Evolutionary conservation across 345 rosid genomes (phyloP), one percentile per base, ranked within the genome.

Genomic region (Garcia nutans): DNA sequence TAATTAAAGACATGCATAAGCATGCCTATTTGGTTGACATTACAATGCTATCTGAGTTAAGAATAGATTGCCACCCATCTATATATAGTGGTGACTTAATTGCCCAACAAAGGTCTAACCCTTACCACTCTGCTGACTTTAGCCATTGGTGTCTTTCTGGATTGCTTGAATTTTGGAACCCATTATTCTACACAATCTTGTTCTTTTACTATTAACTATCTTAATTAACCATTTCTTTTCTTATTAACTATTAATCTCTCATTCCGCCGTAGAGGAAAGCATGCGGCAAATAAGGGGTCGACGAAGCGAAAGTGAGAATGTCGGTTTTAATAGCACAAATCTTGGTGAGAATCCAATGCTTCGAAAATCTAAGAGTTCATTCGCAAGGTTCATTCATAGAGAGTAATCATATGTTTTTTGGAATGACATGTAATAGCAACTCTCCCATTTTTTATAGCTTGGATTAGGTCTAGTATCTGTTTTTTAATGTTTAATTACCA

Each of bases 131-230:
- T 33, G 96, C 98, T 13, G 99, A 96, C 83, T 93, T 98, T 81
- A 96, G 99, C 87, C 99, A 96, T 76, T 96, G 99, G 99, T 96
- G 99, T 87, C 96, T 96, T 71, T 98, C 99, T 74, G 99, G 99
- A 47, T 80, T 96, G 57, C 98, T 97, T 67, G 99, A 96, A 77
- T 88, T 95, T 72, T 93, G 99, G 99, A 96, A 92, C 83, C 89
- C 92, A 73, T 77, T 96, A 33, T 82, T 96, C 65, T 92, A 88
- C 58, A 83, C 94, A 64, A 77, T 85, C 61, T 79, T 91, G 85
- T 81, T 95, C 81, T 88, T 79, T 74, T 88, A 74, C 77, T 20
- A 0, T 28, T 28, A 37, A 37, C 41, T 37, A 37, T 37, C 41
- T 69, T 1, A 50, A 41, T 69, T 1, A 50, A 41, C 55, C 19